phyloP scores from a whole-genome alignment of 495 filamentous ascomycete species.

The Bryoglossum gracile region DNA sequence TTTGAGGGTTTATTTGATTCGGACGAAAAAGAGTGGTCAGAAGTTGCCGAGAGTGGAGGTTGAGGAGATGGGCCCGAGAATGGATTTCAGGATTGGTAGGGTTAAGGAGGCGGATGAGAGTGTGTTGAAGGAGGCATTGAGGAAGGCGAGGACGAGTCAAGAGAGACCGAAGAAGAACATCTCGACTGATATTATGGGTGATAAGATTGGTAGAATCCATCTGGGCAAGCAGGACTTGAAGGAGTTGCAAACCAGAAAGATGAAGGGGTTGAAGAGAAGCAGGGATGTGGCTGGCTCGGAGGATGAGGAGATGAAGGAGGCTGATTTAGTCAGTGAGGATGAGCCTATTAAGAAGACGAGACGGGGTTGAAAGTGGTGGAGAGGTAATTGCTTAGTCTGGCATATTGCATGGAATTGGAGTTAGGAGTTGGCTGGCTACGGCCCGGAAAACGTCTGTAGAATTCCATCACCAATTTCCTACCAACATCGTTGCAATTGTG shows the following conservation, averaged over 20 bases:
- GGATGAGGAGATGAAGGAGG: conserved; percentile 37
- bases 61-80: conserved; percentile 90
- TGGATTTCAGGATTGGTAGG: conserved; percentile 86
- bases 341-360: conserved; percentile 20
- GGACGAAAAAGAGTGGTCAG: conserved; percentile 79
- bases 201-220: conserved; percentile 93
- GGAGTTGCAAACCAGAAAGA: conserved; percentile 90
- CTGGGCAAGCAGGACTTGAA: conserved; percentile 82
- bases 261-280: conserved; percentile 93
- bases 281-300: conserved; percentile 47
- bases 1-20: conserved; percentile 75
- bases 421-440: conserved; percentile 6
- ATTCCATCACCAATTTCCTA: conserved; percentile 1
- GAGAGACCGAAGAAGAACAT: conserved; percentile 94
- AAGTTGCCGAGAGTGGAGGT: conserved; percentile 84
- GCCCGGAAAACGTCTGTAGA: neutral
- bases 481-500: no score
- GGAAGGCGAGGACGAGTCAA: conserved; percentile 65
- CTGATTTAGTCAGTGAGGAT: conserved; percentile 24
- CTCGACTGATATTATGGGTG: conserved; percentile 80
- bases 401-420: conserved; percentile 9
- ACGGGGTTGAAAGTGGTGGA: conserved; percentile 5
- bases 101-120: conserved; percentile 66
- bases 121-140: conserved; percentile 83
- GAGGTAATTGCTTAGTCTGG: neutral